Conservation (phyloP, 129 eudicot species). For the Helianthus tuberosus region DNA sequence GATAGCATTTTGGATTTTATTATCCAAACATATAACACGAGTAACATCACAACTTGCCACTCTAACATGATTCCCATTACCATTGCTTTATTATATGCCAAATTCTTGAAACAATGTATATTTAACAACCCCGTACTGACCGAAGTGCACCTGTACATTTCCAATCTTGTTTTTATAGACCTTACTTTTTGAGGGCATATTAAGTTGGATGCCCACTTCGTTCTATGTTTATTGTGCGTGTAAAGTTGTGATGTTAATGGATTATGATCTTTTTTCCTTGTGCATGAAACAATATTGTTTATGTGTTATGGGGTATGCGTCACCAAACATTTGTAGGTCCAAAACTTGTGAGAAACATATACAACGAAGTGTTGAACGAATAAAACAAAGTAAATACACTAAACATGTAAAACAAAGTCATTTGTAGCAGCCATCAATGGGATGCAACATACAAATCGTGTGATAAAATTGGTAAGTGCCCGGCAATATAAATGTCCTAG, state of each 20-base stretch:
- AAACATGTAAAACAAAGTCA: no score
- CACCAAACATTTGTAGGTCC: no score
- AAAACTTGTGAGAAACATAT: no score
- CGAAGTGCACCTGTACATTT: slow-evolving; percentile 26
- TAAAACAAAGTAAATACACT: no score
- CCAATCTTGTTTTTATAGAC: slow-evolving; percentile 15
- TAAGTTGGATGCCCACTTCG: slow-evolving; percentile 36
- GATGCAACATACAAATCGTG: no score
- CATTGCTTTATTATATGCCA: slow-evolving; percentile 36
- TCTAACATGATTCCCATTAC: slow-evolving; percentile 34
- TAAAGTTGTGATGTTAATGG: slow-evolving; percentile 33
- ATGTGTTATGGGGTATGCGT: slow-evolving; percentile 18
- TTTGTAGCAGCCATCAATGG: no score
- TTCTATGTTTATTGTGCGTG: slow-evolving; percentile 16
- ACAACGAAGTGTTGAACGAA: no score
- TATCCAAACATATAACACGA: slow-evolving; percentile 43
- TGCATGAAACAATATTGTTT: slow-evolving; percentile 19
- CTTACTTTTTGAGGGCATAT: slow-evolving; percentile 31
- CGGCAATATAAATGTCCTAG: no score
- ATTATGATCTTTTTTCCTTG: slow-evolving; percentile 11
- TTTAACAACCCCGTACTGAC: slow-evolving; percentile 36
- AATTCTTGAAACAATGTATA: slow-evolving; percentile 27
- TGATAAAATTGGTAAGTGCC: no score
- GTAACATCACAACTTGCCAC: slow-evolving; percentile 45
- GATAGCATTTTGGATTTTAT: slow-evolving; percentile 45